Conservation (phyloP, 2,329 filamentous ascomycete species). For the Metarhizium humberi region DNA sequence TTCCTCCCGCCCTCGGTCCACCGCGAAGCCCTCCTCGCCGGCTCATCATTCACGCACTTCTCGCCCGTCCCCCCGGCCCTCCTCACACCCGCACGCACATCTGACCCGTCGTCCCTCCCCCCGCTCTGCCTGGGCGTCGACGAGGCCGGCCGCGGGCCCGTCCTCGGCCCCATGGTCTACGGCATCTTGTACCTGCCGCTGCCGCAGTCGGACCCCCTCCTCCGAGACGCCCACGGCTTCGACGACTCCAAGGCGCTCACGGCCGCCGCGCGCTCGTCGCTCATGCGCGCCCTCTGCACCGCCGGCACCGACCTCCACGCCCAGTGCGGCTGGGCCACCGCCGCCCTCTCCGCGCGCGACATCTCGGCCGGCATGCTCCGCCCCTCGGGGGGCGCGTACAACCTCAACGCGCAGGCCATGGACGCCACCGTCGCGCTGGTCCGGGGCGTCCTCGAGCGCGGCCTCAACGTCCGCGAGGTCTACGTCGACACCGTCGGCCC, state of each 20-base stretch:
- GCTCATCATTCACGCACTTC: constrained; percentile 63
- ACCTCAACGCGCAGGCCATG: constrained; percentile 92
- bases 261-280: constrained; percentile 61
- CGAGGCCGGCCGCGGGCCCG: constrained; percentile 86
- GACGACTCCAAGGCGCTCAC: constrained; percentile 93
- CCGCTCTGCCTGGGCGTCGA: constrained; percentile 77
- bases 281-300: constrained; percentile 65
- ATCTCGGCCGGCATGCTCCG: constrained; percentile 73
- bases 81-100: constrained; percentile 28
- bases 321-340: constrained; percentile 73
- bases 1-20: constrained; percentile 66
- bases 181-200: constrained; percentile 68
- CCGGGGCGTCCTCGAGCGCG: constrained; percentile 61
- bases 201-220: constrained; percentile 58
- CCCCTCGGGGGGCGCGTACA: constrained; percentile 55
- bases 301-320: constrained; percentile 36
- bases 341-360: constrained; percentile 72
- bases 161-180: constrained; percentile 76
- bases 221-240: constrained; percentile 74
- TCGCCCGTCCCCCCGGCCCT: constrained; percentile 58
- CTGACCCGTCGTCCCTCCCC: constrained; percentile 23
- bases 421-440: constrained; percentile 84
- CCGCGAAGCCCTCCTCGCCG: constrained; percentile 44
- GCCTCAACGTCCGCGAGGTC: constrained; percentile 78
- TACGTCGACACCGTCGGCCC: constrained; percentile 93